Evolutionary conservation across 805 yeast species (phyloP).

Genomic region (Wickerhamomyces canadensis): DNA sequence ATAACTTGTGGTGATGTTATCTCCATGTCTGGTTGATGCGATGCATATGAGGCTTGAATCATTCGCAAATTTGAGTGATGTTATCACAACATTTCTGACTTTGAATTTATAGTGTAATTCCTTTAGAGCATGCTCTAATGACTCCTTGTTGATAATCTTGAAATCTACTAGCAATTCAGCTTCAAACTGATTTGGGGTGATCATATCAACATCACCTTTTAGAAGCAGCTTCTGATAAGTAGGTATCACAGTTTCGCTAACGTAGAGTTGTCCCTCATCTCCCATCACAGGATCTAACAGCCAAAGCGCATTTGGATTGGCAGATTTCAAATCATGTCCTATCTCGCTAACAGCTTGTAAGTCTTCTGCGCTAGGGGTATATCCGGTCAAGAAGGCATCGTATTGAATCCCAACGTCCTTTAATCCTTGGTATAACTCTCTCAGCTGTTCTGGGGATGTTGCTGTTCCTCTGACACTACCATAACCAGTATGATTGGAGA

Average conservation of each 20-base stretch:
- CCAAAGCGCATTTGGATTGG: slow-evolving; percentile 38
- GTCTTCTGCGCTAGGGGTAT: slow-evolving; percentile 49
- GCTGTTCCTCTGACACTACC: slow-evolving; percentile 58
- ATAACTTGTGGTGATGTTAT: slow-evolving; percentile 7
- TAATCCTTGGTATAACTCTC: slow-evolving; percentile 51
- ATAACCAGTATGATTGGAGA: slow-evolving; percentile 91
- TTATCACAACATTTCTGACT: slow-evolving; percentile 59
- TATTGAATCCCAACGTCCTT: slow-evolving; percentile 42
- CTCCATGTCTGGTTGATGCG: slow-evolving; percentile 11
- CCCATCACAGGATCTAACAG: slow-evolving; percentile 79
- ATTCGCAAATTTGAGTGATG: slow-evolving; percentile 42
- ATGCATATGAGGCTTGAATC: slow-evolving; percentile 12
- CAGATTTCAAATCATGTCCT: slow-evolving; percentile 31
- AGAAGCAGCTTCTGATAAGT: slow-evolving; percentile 43
- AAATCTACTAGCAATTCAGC: slow-evolving; percentile 62
- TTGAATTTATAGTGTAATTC: slow-evolving; percentile 41
- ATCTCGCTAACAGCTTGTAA: slow-evolving; percentile 38
- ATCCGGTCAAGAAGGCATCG: slow-evolving; percentile 73
- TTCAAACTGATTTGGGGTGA: slow-evolving; percentile 92
- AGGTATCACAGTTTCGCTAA: slow-evolving; percentile 54
- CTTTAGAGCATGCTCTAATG: slow-evolving; percentile 41
- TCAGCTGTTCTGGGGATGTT: slow-evolving; percentile 39
- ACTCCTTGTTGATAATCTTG: slow-evolving; percentile 34
- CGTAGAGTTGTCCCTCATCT: slow-evolving; percentile 68
- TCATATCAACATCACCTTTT: slow-evolving; percentile 51